Base-by-base conservation (phyloP, 1,139 yeast genomes). In the Geotrichum phurueaensis region DNA sequence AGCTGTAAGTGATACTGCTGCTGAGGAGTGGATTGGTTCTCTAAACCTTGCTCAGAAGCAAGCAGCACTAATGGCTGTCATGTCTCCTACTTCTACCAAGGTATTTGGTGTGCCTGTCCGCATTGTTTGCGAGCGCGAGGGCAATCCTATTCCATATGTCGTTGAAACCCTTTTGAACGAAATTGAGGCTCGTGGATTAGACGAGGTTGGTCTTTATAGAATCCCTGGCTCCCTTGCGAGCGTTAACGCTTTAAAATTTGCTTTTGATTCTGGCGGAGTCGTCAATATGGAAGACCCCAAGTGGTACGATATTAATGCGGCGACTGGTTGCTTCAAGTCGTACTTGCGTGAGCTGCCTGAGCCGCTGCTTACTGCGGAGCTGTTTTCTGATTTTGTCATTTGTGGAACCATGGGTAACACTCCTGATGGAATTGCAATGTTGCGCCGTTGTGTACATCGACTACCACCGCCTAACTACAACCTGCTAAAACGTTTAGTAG, bases 71-170 rank as follows among this genome's bases (percentile, higher is more conserved):
- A 75, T 80, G 6, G 73, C 73, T 33, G 63, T 59, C 52, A 62
- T 63, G 57, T 60, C 68, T n/a, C 70, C 73, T 6, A 65, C 68
- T 2, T 69, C 69, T 33, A 70, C 77, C 62, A 69, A 79, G 71
- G 89, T 94, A 2, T 94, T 92, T 79, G 98, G 98, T n/a, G 86
- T 92, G 48, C 97, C 98, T 1, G 78, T 94, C 45, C 81, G 79
- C 55, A 84, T 83, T 67, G 82, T 91, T 5, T 90, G 97, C 71
- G 81, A 78, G 60, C 79, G 97, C 58, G 96, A 90, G 66, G 77
- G 81, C 15, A 74, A 83, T 0, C 63, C 75, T 2, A 77, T 85
- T 36, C 99, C 99, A 0, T 75, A 72, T 18, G 83, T 92, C 50
- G 84, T 91, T 62, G 82, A 81, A 43, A 78, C 80, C 59, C 76